These are phyloP conservation scores for Gossypium anomalum DNA, from an alignment of 345 rosid genomes.

Conservation along the genomic window DNA sequence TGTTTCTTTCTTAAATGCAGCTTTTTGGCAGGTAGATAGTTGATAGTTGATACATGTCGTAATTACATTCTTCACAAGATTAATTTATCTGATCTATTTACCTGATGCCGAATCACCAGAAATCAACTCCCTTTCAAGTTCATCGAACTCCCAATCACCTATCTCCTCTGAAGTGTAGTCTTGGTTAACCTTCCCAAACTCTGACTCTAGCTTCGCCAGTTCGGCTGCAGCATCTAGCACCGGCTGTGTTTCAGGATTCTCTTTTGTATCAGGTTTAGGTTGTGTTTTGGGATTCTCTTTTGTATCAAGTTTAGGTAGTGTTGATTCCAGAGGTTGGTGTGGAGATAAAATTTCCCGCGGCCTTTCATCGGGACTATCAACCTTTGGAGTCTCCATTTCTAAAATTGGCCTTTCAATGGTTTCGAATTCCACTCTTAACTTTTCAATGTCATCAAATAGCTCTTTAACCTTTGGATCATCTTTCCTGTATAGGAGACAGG, in stretches of 20 bases:
- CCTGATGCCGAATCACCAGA: conserved; percentile 37
- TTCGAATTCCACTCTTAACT: conserved; percentile 69
- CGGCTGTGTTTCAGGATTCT: conserved; percentile 28
- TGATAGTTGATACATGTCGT: not conserved
- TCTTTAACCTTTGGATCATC: conserved; percentile 54
- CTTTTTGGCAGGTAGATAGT: conserved; percentile 16
- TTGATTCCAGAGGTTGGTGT: not conserved
- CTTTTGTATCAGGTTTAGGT: conserved; percentile 10
- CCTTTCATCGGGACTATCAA: conserved; percentile 28
- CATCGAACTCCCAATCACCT: conserved; percentile 97
- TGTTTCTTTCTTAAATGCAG: conserved; percentile 22
- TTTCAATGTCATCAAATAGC: conserved; percentile 74
- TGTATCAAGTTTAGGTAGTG: conserved; percentile 9
- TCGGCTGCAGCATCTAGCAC: conserved; percentile 72
- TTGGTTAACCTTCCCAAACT: conserved; percentile 73
- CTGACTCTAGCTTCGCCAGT: conserved; percentile 83
- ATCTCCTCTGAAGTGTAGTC: conserved; percentile 80
- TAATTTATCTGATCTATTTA: conserved; percentile 19
- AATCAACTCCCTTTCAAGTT: conserved; percentile 77
- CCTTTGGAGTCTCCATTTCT: conserved; percentile 58
- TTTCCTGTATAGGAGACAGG: conserved; percentile 47
- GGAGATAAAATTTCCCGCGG: not conserved
- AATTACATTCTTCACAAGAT: not conserved
- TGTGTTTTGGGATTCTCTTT: conserved; percentile 21
- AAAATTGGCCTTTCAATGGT: conserved; percentile 75